Evolutionary conservation across 805 yeast species (phyloP), one percentile per base, ranked within the genome.

Genomic region (Cyberlindnera euphorbiae): DNA sequence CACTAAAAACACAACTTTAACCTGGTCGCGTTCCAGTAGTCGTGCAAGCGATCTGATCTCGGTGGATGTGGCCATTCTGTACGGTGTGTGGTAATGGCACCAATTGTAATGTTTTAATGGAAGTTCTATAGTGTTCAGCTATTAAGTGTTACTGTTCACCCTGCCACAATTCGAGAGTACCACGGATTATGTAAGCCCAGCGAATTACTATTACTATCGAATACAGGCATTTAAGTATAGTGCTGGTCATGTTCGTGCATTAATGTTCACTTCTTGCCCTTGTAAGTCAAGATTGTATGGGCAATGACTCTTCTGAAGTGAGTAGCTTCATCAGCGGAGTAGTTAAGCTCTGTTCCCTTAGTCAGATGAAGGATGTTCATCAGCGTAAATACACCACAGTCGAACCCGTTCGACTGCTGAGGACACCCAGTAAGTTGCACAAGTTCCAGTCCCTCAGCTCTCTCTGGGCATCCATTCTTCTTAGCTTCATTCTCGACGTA

Each of bases 311-410:
- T 63, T 44, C 98, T 67, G 38, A 90, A 64, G 2, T 58, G 55
- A 6, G 65, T 66, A 77, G 90, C 88, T 52, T 87, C 95, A 7
- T 63, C 59, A 48, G 82, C 89, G 7, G 74, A 55, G 49, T 77
- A 90, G 4, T 59, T 52, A 26, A 85, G 59, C 0, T 67, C 68
- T 17, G 58, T 56, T 5, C 67, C 72, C 24, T 74, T 62, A 0
- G 89, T 62, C 28, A 86, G 49, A 30, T 71, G 79, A 32, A 77
- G 72, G 1, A 84, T 85, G 31, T 79, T 81, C 37, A 88, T 75
- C 58, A 97, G 82, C 3, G 94, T 74, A 53, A 89, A 93, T 2
- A 90, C 95, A 7, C 98, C 98, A 64, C 98, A 93, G 59, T 93
- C 98, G 47, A 57, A 85, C 0, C 97, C 97, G 54, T 93, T 93